Percentiles rank a stretch among this genome's conserved stretches.
These are phyloP conservation scores for Dipteronia dyeriana DNA, from an alignment of 345 rosid species.

Conservation along the genomic window DNA sequence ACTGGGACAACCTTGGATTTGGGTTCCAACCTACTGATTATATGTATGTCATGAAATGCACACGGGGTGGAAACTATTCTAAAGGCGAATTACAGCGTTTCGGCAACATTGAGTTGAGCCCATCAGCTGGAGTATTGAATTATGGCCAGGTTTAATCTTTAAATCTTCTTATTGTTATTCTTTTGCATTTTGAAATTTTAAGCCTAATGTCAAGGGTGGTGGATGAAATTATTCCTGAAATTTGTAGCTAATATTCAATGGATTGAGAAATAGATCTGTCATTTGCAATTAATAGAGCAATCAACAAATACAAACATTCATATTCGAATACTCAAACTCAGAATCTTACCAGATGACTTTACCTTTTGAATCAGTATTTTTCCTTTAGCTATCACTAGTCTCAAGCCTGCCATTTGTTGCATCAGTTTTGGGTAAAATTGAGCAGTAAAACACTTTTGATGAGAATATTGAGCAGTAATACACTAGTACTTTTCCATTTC, in stretches of 20 bases:
- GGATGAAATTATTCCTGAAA: too few species aligned
- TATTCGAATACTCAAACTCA: neutral
- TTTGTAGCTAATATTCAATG: neutral
- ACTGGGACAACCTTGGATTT: constrained; percentile 91
- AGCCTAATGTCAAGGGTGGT: too few species aligned
- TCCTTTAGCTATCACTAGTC: neutral
- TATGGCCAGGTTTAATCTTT: constrained; percentile 79
- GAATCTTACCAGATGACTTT: neutral
- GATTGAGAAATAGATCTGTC: neutral
- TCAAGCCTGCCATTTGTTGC: neutral
- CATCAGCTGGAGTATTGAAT: constrained; percentile 86
- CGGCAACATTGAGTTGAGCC: constrained; percentile 87
- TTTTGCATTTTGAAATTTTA: neutral
- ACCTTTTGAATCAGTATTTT: neutral
- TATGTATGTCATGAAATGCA: constrained; percentile 78
- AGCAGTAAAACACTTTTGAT: neutral
- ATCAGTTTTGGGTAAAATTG: neutral
- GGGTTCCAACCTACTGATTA: constrained; percentile 73
- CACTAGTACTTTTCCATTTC: neutral
- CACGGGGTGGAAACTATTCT: constrained; percentile 54
- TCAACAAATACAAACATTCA: neutral
- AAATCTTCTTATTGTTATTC: neutral
- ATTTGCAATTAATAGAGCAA: neutral
- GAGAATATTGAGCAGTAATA: neutral
- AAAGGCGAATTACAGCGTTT: constrained; percentile 71